Evolutionary conservation across 192 early-diverging fungal species (phyloP).

Genomic region (Martensiomyces pterosporus): DNA sequence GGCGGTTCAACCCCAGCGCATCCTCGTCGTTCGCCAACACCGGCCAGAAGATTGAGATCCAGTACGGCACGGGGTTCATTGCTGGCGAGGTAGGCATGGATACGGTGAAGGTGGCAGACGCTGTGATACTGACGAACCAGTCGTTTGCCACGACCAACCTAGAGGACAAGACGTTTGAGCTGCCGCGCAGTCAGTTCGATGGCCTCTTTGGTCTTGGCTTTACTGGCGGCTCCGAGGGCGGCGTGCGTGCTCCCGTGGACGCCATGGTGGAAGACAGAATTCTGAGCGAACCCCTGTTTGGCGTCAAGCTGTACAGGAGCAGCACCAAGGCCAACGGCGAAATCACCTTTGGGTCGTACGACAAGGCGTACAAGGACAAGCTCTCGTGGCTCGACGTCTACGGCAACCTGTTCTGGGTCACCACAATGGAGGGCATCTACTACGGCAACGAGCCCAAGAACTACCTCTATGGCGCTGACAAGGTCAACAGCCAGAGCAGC

Average conservation of each 20-base stretch:
- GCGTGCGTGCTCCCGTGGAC: conserved; percentile 36
- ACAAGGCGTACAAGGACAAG: conserved; percentile 44
- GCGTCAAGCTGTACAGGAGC: conserved; percentile 34
- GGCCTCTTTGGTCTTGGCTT: conserved; percentile 54
- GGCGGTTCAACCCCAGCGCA: conserved; percentile 65
- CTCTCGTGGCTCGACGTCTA: conserved; percentile 53
- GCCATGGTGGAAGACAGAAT: conserved; percentile 36
- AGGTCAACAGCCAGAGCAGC: conserved; percentile 13
- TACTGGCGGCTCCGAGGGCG: conserved; percentile 37
- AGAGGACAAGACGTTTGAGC: conserved; percentile 43
- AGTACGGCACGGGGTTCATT: conserved; percentile 88
- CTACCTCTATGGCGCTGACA: conserved; percentile 46
- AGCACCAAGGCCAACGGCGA: conserved; percentile 35
- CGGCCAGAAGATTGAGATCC: conserved; percentile 75
- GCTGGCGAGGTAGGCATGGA: conserved; percentile 90
- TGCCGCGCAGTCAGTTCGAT: conserved; percentile 48
- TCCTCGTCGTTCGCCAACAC: conserved; percentile 62
- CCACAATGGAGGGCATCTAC: conserved; percentile 46
- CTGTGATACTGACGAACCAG: conserved; percentile 38
- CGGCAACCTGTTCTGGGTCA: conserved; percentile 56
- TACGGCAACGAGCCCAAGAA: conserved; percentile 45
- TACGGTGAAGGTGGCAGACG: conserved; percentile 33
- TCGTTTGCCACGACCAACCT: conserved; percentile 40
- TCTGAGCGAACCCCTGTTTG: conserved; percentile 36
- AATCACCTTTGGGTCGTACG: conserved; percentile 53